These are phyloP conservation scores for Apophysomyces sp. DNA, from an alignment of 371 early-diverging fungal genomes.

Conservation along the genomic window DNA sequence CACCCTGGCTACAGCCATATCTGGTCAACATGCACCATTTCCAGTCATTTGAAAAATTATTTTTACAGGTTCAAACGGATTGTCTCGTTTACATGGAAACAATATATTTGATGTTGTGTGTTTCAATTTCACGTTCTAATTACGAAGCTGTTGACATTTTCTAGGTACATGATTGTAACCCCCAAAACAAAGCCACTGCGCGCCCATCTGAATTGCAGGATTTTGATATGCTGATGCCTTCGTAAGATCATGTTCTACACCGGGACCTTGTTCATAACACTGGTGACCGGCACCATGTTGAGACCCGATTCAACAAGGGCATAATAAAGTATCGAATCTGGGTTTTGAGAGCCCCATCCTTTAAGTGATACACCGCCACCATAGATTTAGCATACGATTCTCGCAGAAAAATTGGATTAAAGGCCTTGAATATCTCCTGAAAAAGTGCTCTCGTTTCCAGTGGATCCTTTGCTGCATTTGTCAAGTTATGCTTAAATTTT, in stretches of 20 bases:
- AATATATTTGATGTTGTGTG: too few species aligned
- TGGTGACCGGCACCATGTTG: slow-evolving; percentile 14
- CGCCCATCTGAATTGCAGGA: slow-evolving; percentile 5
- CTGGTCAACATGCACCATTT: too few species aligned
- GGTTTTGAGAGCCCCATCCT: slow-evolving; percentile 20
- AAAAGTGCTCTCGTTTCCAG: not conserved
- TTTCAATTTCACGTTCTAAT: too few species aligned
- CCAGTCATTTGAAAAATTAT: too few species aligned
- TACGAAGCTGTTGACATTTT: too few species aligned
- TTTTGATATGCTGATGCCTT: slow-evolving; percentile 4
- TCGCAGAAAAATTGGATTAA: not conserved
- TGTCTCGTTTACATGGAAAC: too few species aligned
- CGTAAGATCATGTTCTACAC: slow-evolving; percentile 8
- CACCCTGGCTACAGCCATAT: too few species aligned
- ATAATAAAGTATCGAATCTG: slow-evolving; percentile 10
- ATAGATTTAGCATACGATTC: slow-evolving; percentile 13
- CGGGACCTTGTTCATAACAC: slow-evolving; percentile 25
- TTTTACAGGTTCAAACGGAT: too few species aligned
- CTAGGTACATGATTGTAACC: too few species aligned
- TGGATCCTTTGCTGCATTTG: not conserved
- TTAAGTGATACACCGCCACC: slow-evolving; percentile 22
- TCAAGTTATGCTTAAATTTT: slow-evolving; percentile 13
- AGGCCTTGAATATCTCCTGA: slow-evolving; percentile 10
- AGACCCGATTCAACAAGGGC: slow-evolving; percentile 11
- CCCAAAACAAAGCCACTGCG: too few species aligned